Evolutionary conservation across 805 yeast genomes (phyloP).

Genomic region (Scheffersomyces coipomensis): DNA sequence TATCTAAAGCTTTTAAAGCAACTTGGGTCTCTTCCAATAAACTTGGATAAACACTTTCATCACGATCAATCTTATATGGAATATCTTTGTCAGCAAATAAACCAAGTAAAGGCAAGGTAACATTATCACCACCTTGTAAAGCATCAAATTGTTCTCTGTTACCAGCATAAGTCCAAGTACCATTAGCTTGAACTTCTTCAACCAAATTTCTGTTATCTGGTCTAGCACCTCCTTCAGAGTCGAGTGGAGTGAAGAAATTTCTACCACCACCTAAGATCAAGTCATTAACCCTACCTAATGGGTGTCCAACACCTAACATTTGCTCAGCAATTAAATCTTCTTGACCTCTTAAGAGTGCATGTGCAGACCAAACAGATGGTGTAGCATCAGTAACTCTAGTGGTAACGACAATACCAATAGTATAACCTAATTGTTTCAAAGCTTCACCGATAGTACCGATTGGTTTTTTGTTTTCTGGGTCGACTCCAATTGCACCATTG

Average conservation of each 20-base stretch:
- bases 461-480: slow-evolving; percentile 53
- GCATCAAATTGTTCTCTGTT: slow-evolving; percentile 58
- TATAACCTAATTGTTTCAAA: slow-evolving; percentile 72
- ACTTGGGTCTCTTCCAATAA: slow-evolving; percentile 73
- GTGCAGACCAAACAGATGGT: slow-evolving; percentile 85
- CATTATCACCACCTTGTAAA: slow-evolving; percentile 55
- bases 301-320: slow-evolving; percentile 69
- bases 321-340: slow-evolving; percentile 87
- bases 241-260: slow-evolving; percentile 67
- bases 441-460: slow-evolving; percentile 90
- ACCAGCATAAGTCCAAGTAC: slow-evolving; percentile 57
- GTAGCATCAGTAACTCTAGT: slow-evolving; percentile 93
- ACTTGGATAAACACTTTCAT: slow-evolving; percentile 61
- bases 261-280: slow-evolving; percentile 90
- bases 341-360: slow-evolving; percentile 68
- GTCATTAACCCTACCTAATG: slow-evolving; percentile 77
- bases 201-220: slow-evolving; percentile 66
- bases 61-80: slow-evolving; percentile 82
- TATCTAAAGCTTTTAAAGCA: slow-evolving; percentile 65
- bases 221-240: slow-evolving; percentile 61
- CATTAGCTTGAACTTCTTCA: slow-evolving; percentile 49
- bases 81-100: slow-evolving; percentile 73
- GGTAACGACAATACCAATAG: slow-evolving; percentile 88
- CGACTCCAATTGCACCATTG: slow-evolving; percentile 89
- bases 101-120: slow-evolving; percentile 71